Base-by-base conservation (phyloP, 345 rosid genomes). In the Microcos paniculata region DNA sequence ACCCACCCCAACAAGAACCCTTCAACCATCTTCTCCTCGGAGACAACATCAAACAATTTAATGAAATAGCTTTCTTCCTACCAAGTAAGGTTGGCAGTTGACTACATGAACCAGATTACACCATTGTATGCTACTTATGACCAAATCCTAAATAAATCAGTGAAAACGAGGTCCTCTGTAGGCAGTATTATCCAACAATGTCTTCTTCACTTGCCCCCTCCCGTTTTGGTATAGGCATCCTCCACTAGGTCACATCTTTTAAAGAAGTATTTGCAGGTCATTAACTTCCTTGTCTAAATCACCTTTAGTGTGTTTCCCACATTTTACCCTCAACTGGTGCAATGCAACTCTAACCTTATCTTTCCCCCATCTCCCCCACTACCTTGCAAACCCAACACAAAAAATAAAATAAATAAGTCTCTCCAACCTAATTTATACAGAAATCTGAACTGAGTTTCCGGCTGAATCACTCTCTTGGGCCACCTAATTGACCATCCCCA, bases 121-220 rank as follows among this genome's bases (percentile, higher is more conserved):
- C 45, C 45, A 35, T 21, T 8, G 3, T 55, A 21, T 8, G 42
- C 46, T 9, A 19, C 19, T 62, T 62, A 15, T 35, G 13, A 33
- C 46, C 18, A 62, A 33, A 6, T 40, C 26, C 18, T 64, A 49
- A 64, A 21, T 64, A 40, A 49, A 64, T 64, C 51, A 40, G 28
- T 64, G 49, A 64, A 64, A n/a, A 40, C 12, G 21, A n/a, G 69
- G 69, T 62, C 69, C 69, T 40, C 40, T 64, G 40, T 21, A 21
- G 69, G 15, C 69, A 12, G 26, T 46, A 64, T 10, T 38, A 12
- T 33, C 26, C 48, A 62, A 19, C 18, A 26, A 38, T 62, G 45
- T 16, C 63, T 59, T 62, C 45, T 62, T 62, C 9, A 3, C 6
- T 40, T 28, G 38, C 49, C 30, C 38, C 69, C 49, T 40, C 48